phyloP scores from a whole-genome alignment of 352 stramenopile species.

The Pythium sukuiense region DNA sequence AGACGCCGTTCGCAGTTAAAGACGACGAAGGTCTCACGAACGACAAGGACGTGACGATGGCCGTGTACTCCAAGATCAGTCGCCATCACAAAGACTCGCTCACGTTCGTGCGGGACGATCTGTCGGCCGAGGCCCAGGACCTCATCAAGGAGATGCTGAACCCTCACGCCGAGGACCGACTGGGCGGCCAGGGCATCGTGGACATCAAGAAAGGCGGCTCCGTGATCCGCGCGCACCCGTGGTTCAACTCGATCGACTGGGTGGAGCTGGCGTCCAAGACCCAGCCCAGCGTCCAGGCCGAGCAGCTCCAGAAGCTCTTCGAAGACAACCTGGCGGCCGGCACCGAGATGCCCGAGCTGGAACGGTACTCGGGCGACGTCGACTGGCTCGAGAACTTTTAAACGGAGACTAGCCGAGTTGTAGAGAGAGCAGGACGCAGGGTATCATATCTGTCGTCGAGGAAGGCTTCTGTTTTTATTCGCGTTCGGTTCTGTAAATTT shows the following conservation, averaged over 20 bases:
- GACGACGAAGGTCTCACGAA: conserved; percentile 50
- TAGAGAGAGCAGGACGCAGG: not conserved
- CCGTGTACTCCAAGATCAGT: conserved; percentile 85
- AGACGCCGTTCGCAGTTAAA: conserved; percentile 83
- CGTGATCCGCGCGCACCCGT: conserved; percentile 76
- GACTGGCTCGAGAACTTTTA: conserved; percentile 85
- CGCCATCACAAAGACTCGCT: conserved; percentile 62
- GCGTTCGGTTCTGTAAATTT: not conserved
- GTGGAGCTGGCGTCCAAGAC: conserved; percentile 76
- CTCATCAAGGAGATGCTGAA: conserved; percentile 72
- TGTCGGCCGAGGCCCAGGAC: conserved; percentile 55
- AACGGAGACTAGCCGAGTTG: conserved; percentile 3
- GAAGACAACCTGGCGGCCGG: conserved; percentile 48
- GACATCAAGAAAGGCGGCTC: conserved; percentile 80
- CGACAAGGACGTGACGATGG: conserved; percentile 84
- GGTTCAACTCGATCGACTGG: conserved; percentile 82
- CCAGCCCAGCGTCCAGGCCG: conserved; percentile 39
- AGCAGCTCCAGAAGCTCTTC: conserved; percentile 55
- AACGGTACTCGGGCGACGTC: conserved; percentile 55
- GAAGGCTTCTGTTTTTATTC: conserved; percentile 4
- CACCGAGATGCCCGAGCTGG: conserved; percentile 60
- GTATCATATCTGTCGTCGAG: not conserved
- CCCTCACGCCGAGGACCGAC: conserved; percentile 61
- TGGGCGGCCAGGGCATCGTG: conserved; percentile 72
- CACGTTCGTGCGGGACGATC: conserved; percentile 48